These are phyloP conservation scores for Penicillium sp. DNA, from an alignment of 2,329 filamentous ascomycete genomes.

Conservation along the genomic window DNA sequence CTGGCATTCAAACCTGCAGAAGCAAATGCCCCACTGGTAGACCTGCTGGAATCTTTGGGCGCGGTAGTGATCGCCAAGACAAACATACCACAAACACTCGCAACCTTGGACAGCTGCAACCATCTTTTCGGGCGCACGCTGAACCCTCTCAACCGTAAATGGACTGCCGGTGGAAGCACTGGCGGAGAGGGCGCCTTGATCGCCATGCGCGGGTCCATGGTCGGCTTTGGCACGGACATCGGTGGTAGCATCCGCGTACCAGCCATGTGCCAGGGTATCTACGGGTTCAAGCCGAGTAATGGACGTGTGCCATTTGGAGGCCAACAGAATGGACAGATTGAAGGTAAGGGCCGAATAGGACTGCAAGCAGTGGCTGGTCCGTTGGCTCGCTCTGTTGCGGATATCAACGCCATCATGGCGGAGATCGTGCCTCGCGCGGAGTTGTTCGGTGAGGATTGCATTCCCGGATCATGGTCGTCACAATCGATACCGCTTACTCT, in stretches of 20 bases:
- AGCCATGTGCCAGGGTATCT: constrained; percentile 54
- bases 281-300: constrained; percentile 52
- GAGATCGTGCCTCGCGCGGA: constrained; percentile 53
- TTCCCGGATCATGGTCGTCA: constrained; percentile 44
- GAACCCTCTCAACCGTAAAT: constrained; percentile 61
- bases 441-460: constrained; percentile 53
- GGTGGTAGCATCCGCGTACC: constrained; percentile 49
- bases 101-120: constrained; percentile 59
- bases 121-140: constrained; percentile 62
- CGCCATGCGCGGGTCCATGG: constrained; percentile 57
- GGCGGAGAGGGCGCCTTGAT: constrained; percentile 65
- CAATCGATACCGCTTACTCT: constrained; percentile 9
- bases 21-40: constrained; percentile 58
- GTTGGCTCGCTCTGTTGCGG: constrained; percentile 41
- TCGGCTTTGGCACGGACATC: constrained; percentile 65
- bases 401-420: constrained; percentile 50
- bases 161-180: constrained; percentile 64
- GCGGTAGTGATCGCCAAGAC: constrained; percentile 71
- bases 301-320: constrained; percentile 54
- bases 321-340: constrained; percentile 49
- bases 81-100: constrained; percentile 63
- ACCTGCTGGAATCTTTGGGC: constrained; percentile 59
- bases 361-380: constrained; percentile 50
- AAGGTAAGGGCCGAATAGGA: constrained; percentile 52
- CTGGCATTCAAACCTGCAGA: constrained; percentile 60